A percentile compares a stretch with the other conserved stretches of the same genome.
Conservation (phyloP, 768 basidiomycete species). For the Psilocybe cyanescens region DNA sequence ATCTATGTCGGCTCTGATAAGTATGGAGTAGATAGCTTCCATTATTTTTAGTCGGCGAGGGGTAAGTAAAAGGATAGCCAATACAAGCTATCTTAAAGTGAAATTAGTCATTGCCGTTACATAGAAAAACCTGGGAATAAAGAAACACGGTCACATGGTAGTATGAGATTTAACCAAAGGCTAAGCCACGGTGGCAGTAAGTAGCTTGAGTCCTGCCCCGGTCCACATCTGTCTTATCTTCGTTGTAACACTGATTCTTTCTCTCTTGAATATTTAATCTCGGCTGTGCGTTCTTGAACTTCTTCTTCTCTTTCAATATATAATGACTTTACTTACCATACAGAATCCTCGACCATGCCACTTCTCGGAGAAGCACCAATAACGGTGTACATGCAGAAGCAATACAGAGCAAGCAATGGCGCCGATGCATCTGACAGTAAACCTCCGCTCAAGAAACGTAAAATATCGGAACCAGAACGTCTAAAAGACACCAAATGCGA, state of each 20-base stretch:
- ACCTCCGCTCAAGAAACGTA: not conserved
- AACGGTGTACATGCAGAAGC: slow-evolving; percentile 5
- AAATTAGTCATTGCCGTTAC: no score
- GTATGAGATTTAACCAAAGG: not conserved
- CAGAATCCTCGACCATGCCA: slow-evolving; percentile 4
- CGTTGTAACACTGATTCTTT: not conserved
- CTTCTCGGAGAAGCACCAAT: slow-evolving; percentile 15
- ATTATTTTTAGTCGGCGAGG: not conserved
- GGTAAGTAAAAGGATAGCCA: no score
- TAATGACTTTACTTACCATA: no score
- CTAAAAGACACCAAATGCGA: not conserved
- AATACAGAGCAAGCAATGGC: not conserved
- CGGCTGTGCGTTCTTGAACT: no score
- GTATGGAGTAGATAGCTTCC: no score
- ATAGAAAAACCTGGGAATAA: not conserved
- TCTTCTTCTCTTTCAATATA: not conserved
- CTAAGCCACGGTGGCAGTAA: not conserved
- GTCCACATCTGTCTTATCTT: not conserved
- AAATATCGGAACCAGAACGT: not conserved
- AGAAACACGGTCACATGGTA: not conserved
- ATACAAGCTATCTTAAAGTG: no score
- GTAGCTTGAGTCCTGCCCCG: not conserved
- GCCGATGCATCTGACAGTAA: not conserved
- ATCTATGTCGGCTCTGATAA: not conserved
- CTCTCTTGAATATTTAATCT: not conserved